These are phyloP conservation scores for Coemansia sp. DNA, from an alignment of 192 early-diverging fungal species.

Conservation along the genomic window DNA sequence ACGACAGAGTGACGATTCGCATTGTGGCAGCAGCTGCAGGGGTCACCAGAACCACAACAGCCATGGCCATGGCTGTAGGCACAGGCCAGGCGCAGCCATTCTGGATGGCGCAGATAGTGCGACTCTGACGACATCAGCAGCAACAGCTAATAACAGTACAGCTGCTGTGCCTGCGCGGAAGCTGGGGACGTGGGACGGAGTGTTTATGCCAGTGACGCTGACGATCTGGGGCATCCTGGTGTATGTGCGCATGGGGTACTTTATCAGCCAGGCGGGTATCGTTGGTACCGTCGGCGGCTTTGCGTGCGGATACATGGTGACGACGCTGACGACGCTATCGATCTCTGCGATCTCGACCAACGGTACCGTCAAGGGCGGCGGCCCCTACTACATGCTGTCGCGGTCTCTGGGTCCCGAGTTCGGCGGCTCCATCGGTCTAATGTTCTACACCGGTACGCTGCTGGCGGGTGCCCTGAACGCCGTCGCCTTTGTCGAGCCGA, in stretches of 20 bases:
- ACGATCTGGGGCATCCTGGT: slow-evolving; percentile 74
- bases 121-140: neutral
- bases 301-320: slow-evolving; percentile 59
- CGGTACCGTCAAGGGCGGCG: slow-evolving; percentile 67
- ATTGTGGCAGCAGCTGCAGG: neutral
- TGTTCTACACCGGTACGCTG: slow-evolving; percentile 63
- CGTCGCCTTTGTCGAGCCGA: slow-evolving; percentile 66
- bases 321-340: slow-evolving; percentile 64
- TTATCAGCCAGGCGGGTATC: slow-evolving; percentile 64
- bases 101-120: neutral
- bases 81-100: too few relatives aligned
- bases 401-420: slow-evolving; percentile 71
- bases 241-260: slow-evolving; percentile 69
- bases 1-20: neutral
- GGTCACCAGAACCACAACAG: neutral
- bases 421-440: slow-evolving; percentile 69
- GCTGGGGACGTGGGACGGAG: slow-evolving; percentile 68
- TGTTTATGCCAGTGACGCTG: slow-evolving; percentile 67
- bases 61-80: too few relatives aligned
- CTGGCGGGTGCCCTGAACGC: slow-evolving; percentile 63
- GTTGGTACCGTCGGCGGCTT: slow-evolving; percentile 63
- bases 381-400: slow-evolving; percentile 69
- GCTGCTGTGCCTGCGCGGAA: slow-evolving; percentile 34
- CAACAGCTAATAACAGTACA: neutral
- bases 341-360: slow-evolving; percentile 71